Evolutionary conservation across 108 stramenopile genomes (phyloP).

Genomic region (Pseudonitzschia multistriata): DNA sequence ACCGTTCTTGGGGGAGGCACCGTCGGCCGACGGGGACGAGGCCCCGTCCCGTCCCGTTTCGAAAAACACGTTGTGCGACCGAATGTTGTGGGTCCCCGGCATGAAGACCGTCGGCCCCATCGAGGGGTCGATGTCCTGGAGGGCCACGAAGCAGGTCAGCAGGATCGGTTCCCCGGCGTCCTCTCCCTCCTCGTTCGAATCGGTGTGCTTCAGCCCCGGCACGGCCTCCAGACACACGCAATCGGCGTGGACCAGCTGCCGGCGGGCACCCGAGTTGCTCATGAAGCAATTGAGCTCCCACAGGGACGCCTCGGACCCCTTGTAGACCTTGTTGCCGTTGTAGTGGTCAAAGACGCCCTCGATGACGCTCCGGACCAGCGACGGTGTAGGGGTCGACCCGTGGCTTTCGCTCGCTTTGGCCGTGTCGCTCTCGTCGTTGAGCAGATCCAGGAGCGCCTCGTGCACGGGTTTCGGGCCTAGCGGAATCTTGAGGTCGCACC

Average conservation of each 20-base stretch:
- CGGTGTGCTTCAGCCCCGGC: background rate
- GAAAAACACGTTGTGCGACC: constrained; percentile 21
- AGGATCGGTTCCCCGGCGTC: constrained; percentile 45
- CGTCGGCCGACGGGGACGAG: background rate
- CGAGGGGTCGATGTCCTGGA: constrained; percentile 68
- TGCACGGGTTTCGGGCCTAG: constrained; percentile 28
- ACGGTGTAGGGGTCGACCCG: background rate
- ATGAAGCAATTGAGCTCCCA: constrained; percentile 73
- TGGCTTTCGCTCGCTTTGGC: background rate
- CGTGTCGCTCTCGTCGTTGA: constrained; percentile 19
- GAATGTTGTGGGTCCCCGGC: constrained; percentile 54
- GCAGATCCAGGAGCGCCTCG: constrained; percentile 38
- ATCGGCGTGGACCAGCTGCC: constrained; percentile 84
- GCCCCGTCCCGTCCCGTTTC: constrained; percentile 1
- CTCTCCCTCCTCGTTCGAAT: background rate
- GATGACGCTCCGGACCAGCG: constrained; percentile 1
- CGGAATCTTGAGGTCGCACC: constrained; percentile 80
- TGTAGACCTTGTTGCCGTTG: constrained; percentile 29
- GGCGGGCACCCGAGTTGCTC: constrained; percentile 66
- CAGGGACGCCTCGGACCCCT: constrained; percentile 53
- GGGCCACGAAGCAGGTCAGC: constrained; percentile 75
- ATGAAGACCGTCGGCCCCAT: constrained; percentile 85
- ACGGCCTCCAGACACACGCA: constrained; percentile 45
- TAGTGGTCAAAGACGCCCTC: constrained; percentile 11
- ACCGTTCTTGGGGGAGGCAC: constrained; percentile 5